Evolutionary conservation across 495 filamentous ascomycete species (phyloP).

Genomic region (Podospora comata): DNA sequence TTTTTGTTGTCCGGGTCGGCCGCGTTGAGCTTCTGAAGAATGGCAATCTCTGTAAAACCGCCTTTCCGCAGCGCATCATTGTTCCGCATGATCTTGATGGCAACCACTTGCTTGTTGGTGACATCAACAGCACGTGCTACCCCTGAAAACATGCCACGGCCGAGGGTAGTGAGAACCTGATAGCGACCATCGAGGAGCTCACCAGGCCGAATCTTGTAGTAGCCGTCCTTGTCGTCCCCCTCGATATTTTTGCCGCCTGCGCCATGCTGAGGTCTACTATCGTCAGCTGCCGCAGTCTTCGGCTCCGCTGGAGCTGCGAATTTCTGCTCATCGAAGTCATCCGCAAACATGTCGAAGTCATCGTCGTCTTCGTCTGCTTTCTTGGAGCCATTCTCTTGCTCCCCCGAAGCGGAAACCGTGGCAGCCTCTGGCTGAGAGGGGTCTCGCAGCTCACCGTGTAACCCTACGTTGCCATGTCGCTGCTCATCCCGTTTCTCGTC

Average conservation of each 20-base stretch:
- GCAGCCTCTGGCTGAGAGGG: constrained; percentile 18
- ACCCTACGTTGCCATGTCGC: constrained; percentile 50
- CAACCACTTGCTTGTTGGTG: constrained; percentile 66
- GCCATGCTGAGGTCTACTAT: constrained; percentile 37
- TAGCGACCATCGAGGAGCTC: constrained; percentile 87
- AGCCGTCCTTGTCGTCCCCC: constrained; percentile 90
- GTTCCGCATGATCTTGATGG: constrained; percentile 91
- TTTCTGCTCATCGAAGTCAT: constrained; percentile 85
- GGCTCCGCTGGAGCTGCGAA: constrained; percentile 59
- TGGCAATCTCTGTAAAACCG: constrained; percentile 90
- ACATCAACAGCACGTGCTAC: constrained; percentile 89
- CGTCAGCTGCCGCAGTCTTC: constrained; percentile 40
- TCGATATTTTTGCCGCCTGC: constrained; percentile 73
- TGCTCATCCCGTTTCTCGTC: constrained; percentile 71
- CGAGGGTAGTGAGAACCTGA: constrained; percentile 80
- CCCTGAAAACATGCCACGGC: constrained; percentile 92
- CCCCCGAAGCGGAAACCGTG: constrained; percentile 25
- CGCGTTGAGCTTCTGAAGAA: constrained; percentile 75
- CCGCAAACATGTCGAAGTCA: constrained; percentile 94
- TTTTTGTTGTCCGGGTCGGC: constrained; percentile 89
- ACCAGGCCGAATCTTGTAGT: constrained; percentile 87
- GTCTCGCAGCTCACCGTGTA: constrained; percentile 42
- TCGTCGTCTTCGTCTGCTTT: constrained; percentile 54
- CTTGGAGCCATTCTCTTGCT: constrained; percentile 31
- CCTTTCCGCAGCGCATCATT: constrained; percentile 92